phyloP scores from a whole-genome alignment of 2,329 filamentous ascomycete species.

The Lojkania enalia region DNA sequence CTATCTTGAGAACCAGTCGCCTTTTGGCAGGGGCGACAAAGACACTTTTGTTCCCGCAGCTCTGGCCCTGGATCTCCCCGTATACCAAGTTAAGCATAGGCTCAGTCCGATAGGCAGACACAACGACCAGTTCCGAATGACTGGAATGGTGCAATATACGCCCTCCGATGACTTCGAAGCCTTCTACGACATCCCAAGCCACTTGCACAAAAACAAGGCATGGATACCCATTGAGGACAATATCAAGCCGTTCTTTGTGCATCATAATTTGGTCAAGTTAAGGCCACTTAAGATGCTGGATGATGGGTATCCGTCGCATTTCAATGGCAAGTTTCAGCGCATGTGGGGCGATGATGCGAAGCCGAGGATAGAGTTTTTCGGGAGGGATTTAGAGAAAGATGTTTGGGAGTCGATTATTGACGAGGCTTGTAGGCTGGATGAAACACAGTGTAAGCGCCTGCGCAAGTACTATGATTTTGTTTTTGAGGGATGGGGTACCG shows the following conservation, averaged over 20 bases:
- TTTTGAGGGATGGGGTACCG: no score
- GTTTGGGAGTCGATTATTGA: conserved; percentile 28
- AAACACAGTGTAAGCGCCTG: no score
- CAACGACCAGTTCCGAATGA: conserved; percentile 15
- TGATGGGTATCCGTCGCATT: conserved; percentile 8
- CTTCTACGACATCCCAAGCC: conserved; percentile 17
- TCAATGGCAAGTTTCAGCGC: conserved; percentile 13
- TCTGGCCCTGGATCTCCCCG: conserved; percentile 45
- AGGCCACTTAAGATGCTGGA: conserved; percentile 19
- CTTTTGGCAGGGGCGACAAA: conserved; percentile 52
- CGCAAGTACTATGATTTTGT: no score
- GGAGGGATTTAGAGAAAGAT: conserved; percentile 29
- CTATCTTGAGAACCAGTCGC: conserved; percentile 51
- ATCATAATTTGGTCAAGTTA: conserved; percentile 26
- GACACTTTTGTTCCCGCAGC: conserved; percentile 55
- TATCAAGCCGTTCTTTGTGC: conserved; percentile 22
- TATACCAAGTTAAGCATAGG: conserved; percentile 46
- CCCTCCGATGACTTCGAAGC: conserved; percentile 23
- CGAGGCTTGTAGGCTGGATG: conserved; percentile 24
- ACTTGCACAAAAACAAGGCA: conserved; percentile 17
- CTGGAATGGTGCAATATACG: conserved; percentile 25
- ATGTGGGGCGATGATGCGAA: conserved; percentile 25
- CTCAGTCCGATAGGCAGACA: conserved; percentile 37
- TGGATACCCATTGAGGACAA: conserved; percentile 11
- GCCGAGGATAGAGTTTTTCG: conserved; percentile 20